Evolutionary conservation across 2,329 filamentous ascomycete genomes (phyloP).

Genomic region (Botrytis pseudocinerea): DNA sequence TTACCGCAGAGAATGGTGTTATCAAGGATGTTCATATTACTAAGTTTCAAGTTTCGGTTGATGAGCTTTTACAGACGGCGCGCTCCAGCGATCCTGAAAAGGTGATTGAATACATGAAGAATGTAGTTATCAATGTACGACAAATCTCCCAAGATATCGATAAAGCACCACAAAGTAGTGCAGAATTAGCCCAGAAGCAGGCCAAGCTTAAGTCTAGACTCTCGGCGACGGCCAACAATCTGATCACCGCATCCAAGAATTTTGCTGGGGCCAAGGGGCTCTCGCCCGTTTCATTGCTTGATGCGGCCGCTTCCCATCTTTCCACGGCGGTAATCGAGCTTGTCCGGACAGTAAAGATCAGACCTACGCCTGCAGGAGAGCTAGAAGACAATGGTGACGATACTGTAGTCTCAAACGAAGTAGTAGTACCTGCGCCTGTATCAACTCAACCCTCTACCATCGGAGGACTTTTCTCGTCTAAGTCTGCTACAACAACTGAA

Average conservation of each 20-base stretch:
- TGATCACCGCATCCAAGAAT: slow-evolving; percentile 94
- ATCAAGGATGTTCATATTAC: slow-evolving; percentile 92
- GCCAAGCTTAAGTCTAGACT: slow-evolving; percentile 76
- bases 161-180: slow-evolving; percentile 53
- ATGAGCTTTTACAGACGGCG: slow-evolving; percentile 80
- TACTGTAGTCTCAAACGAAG: slow-evolving; percentile 65
- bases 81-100: slow-evolving; percentile 71
- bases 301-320: slow-evolving; percentile 89
- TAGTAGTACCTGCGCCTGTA: slow-evolving; percentile 42
- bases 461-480: slow-evolving; percentile 3
- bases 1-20: slow-evolving; percentile 70
- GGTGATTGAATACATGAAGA: slow-evolving; percentile 83
- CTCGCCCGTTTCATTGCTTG: slow-evolving; percentile 87
- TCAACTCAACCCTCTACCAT: neutral
- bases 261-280: slow-evolving; percentile 80
- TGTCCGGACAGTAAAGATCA: slow-evolving; percentile 79
- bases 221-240: slow-evolving; percentile 90
- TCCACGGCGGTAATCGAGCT: slow-evolving; percentile 84
- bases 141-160: slow-evolving; percentile 82
- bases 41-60: slow-evolving; percentile 90
- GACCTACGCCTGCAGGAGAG: slow-evolving; percentile 71
- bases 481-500: neutral
- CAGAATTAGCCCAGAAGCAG: slow-evolving; percentile 56
- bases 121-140: slow-evolving; percentile 78
- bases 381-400: slow-evolving; percentile 76